Percentiles rank a stretch among this genome's conserved stretches.
Conservation (phyloP, 805 yeast genomes). For the Blastobotrys peoriensis region DNA sequence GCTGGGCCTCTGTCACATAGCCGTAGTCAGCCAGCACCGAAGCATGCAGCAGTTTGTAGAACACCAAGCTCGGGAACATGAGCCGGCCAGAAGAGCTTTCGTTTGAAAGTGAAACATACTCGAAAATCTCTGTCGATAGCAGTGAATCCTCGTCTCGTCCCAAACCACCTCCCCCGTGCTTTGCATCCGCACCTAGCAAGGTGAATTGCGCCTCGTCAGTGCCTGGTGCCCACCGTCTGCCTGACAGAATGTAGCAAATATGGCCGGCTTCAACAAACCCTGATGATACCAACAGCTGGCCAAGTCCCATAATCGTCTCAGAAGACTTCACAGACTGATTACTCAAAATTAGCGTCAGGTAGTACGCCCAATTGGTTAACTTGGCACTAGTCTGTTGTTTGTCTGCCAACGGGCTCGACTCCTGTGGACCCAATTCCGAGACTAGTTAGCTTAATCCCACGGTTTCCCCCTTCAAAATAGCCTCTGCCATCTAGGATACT, state of each 20-base stretch:
- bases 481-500: too few relatives aligned
- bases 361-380: constrained; percentile 28
- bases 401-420: too few relatives aligned
- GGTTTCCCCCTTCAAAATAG: too few relatives aligned
- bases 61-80: constrained; percentile 47
- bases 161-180: constrained; percentile 33
- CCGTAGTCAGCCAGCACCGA: constrained; percentile 65
- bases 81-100: constrained; percentile 23
- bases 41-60: constrained; percentile 63
- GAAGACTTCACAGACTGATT: constrained; percentile 25
- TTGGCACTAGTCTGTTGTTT: constrained; percentile 6
- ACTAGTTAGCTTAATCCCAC: too few relatives aligned
- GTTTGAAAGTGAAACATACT: constrained; percentile 40
- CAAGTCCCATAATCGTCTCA: constrained; percentile 32
- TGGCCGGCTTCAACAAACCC: constrained; percentile 38
- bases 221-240: constrained; percentile 24
- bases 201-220: constrained; percentile 20
- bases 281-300: constrained; percentile 31
- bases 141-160: constrained; percentile 44
- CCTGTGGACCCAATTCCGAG: constrained; percentile 9
- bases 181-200: constrained; percentile 24
- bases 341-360: constrained; percentile 26
- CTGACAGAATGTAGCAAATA: constrained; percentile 32
- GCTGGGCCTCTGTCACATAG: constrained; percentile 49
- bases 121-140: constrained; percentile 65